Evolutionary conservation across 495 filamentous ascomycete genomes (phyloP).

Genomic region (Cercophora sp.): DNA sequence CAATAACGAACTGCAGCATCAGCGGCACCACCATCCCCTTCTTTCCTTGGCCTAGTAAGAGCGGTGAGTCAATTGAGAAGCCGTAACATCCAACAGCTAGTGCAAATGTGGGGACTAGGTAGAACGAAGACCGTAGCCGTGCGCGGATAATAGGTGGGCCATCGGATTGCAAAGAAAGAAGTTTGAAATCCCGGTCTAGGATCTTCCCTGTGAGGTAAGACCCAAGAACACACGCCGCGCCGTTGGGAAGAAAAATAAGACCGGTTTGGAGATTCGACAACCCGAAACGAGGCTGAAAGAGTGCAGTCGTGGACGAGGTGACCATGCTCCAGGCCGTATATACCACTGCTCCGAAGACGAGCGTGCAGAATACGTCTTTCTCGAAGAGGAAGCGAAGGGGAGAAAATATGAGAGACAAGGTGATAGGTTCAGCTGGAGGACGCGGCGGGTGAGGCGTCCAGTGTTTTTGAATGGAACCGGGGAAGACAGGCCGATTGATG

Average conservation of each 20-base stretch:
- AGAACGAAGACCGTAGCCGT: slow-evolving; percentile 37
- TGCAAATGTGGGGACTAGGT: slow-evolving; percentile 32
- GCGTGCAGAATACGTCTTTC: slow-evolving; percentile 55
- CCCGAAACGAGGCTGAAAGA: slow-evolving; percentile 41
- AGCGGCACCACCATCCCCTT: slow-evolving; percentile 37
- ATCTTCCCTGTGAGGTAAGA: slow-evolving; percentile 22
- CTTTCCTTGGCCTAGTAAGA: slow-evolving; percentile 23
- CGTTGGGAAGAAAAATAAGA: slow-evolving; percentile 29
- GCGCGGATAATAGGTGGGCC: slow-evolving; percentile 64
- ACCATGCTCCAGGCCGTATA: slow-evolving; percentile 31
- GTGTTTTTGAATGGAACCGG: slow-evolving; percentile 41
- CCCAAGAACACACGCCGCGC: slow-evolving; percentile 23
- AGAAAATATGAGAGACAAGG: slow-evolving; percentile 38
- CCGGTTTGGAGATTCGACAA: slow-evolving; percentile 54
- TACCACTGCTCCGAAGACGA: slow-evolving; percentile 44
- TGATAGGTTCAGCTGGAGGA: slow-evolving; percentile 22
- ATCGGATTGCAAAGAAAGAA: no score
- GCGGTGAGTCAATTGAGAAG: slow-evolving; percentile 46
- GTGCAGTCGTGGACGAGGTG: slow-evolving; percentile 27
- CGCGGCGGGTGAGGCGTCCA: slow-evolving; percentile 13
- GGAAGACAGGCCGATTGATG: slow-evolving; percentile 28
- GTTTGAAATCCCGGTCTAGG: slow-evolving; percentile 25
- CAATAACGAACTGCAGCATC: slow-evolving; percentile 47
- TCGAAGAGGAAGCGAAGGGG: slow-evolving; percentile 58
- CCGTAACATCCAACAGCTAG: slow-evolving; percentile 45